Conservation (phyloP, 2,329 filamentous ascomycete species). For the Leptographium galeiforme region DNA sequence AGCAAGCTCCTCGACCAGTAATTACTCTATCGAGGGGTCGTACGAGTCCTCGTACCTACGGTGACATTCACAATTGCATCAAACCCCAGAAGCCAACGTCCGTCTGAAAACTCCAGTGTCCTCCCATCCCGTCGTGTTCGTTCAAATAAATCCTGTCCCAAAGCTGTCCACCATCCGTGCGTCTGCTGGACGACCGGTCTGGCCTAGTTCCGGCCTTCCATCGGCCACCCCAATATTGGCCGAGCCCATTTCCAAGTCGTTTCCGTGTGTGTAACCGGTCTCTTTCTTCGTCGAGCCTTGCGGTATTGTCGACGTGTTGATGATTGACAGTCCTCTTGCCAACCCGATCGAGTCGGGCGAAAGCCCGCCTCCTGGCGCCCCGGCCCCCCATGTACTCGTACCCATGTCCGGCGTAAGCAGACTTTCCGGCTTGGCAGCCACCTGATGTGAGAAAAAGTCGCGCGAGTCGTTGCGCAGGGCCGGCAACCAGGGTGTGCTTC, state of each 20-base stretch:
- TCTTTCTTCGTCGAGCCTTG: neutral
- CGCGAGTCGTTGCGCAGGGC: neutral
- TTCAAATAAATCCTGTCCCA: conserved; percentile 21
- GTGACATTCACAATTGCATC: neutral
- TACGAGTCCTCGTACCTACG: neutral
- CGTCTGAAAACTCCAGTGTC: neutral
- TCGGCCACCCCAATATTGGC: conserved; percentile 3
- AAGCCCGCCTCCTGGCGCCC: neutral
- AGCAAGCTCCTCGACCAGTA: too few species aligned
- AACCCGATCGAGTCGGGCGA: conserved; percentile 17
- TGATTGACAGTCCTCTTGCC: conserved; percentile 19
- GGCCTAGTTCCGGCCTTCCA: conserved; percentile 3
- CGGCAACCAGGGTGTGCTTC: neutral
- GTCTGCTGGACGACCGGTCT: conserved; percentile 11
- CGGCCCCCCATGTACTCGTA: neutral
- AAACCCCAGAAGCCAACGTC: neutral
- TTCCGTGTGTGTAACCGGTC: neutral
- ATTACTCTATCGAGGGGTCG: too few species aligned
- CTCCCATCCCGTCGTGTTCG: neutral
- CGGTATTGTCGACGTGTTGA: conserved; percentile 3
- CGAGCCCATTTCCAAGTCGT: neutral
- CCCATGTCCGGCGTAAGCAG: neutral
- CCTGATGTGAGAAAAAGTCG: neutral
- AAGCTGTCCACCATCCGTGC: conserved; percentile 18
- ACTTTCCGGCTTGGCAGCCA: neutral